Conservation (phyloP, 441 rosid species). For the Caryocar brasiliense region DNA sequence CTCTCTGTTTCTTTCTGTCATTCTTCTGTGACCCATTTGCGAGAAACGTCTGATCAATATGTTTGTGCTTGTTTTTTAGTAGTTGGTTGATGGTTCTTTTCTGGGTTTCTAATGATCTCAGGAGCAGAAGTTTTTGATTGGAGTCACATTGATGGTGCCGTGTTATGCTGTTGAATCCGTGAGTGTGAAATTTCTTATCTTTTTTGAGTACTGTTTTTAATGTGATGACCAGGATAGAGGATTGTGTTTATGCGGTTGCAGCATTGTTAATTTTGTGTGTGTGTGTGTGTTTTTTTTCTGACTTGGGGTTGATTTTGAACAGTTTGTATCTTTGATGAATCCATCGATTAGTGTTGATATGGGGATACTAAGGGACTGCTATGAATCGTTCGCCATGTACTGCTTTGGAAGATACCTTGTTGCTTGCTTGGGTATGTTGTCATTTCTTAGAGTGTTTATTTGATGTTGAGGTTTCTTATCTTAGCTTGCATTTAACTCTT, state of each 20-base stretch:
- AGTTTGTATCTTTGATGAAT: constrained; percentile 85
- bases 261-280: background rate
- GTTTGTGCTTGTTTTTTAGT: background rate
- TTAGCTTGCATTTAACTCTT: background rate
- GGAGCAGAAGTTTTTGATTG: constrained; percentile 96
- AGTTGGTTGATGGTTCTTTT: constrained; percentile 2
- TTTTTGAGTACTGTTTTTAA: background rate
- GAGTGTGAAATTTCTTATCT: too few relatives aligned
- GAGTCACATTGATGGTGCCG: constrained; percentile 97
- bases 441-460: constrained; percentile 11
- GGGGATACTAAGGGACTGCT: constrained; percentile 92
- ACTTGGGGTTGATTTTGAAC: constrained; percentile 19
- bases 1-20: background rate
- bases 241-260: background rate
- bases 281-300: background rate
- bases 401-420: constrained; percentile 98
- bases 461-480: background rate
- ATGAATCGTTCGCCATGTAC: constrained; percentile 98
- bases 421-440: constrained; percentile 94
- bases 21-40: background rate
- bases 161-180: constrained; percentile 91
- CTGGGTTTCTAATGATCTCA: constrained; percentile 20
- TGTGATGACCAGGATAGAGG: background rate
- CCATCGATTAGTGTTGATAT: constrained; percentile 87
- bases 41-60: too few relatives aligned